Evolutionary conservation across 2,329 filamentous ascomycete genomes (phyloP).

Genomic region (Penicillium sp.): DNA sequence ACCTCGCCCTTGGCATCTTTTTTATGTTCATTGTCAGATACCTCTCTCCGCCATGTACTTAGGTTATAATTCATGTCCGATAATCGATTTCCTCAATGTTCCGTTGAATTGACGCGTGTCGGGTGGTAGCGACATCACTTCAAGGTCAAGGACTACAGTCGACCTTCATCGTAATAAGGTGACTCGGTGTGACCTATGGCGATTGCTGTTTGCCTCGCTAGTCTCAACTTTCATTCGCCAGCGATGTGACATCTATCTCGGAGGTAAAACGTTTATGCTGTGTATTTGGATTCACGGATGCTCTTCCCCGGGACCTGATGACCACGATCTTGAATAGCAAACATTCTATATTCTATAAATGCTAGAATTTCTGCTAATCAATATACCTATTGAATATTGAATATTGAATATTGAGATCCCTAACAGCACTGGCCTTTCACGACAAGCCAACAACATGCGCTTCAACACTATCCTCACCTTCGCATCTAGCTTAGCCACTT

Average conservation of each 20-base stretch:
- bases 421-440: too few relatives aligned
- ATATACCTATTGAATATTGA: too few relatives aligned
- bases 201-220: neutral
- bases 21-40: slow-evolving; percentile 27
- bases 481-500: too few relatives aligned
- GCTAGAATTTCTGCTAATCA: too few relatives aligned
- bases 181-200: slow-evolving; percentile 13
- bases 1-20: slow-evolving; percentile 14
- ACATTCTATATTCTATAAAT: neutral
- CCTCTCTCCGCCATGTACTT: slow-evolving; percentile 30
- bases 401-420: too few relatives aligned
- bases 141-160: too few relatives aligned
- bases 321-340: too few relatives aligned
- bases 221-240: neutral
- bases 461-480: too few relatives aligned
- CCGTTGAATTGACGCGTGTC: too few relatives aligned
- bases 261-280: neutral
- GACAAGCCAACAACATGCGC: too few relatives aligned
- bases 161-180: slow-evolving; percentile 5
- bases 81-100: slow-evolving; percentile 18
- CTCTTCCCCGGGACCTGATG: too few relatives aligned
- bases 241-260: slow-evolving; percentile 8
- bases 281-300: neutral
- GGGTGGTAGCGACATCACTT: too few relatives aligned
- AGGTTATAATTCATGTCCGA: slow-evolving; percentile 23